These are phyloP conservation scores for Albizia julibrissin DNA, from an alignment of 306 rosid species.

Conservation along the genomic window DNA sequence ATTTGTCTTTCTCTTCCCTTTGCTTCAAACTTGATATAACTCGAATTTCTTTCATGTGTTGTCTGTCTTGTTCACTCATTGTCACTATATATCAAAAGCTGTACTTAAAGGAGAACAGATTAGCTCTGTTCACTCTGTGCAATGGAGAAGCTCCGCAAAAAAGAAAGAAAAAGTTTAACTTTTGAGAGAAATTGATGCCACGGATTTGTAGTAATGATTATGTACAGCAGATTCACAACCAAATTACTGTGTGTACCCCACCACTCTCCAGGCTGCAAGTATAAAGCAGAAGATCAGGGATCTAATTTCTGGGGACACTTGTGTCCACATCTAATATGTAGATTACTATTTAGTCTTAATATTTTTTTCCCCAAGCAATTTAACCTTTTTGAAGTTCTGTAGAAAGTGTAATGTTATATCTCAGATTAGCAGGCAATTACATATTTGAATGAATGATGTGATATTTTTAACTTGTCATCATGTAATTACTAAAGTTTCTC, in stretches of 20 bases:
- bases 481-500: not conserved
- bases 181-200: conserved; percentile 14
- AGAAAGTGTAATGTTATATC: not conserved
- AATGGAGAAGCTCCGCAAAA: not conserved
- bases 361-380: not conserved
- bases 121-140: not conserved
- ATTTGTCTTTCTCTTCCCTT: conserved; percentile 25
- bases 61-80: not conserved
- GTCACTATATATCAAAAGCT: not conserved
- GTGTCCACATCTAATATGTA: not conserved
- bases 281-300: not conserved
- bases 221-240: not conserved
- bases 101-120: conserved; percentile 2
- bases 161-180: not conserved
- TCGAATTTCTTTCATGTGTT: not conserved
- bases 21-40: conserved; percentile 1
- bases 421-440: not conserved
- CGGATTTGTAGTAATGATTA: not conserved
- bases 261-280: not conserved
- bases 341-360: not conserved
- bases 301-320: not conserved
- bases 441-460: not conserved
- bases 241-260: conserved; percentile 3
- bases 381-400: not conserved
- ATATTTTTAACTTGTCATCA: not conserved